Evolutionary conservation across 2,329 filamentous ascomycete species (phyloP), one percentile per base, ranked within the genome.

Genomic region (Mycosphaerella arachidis): DNA sequence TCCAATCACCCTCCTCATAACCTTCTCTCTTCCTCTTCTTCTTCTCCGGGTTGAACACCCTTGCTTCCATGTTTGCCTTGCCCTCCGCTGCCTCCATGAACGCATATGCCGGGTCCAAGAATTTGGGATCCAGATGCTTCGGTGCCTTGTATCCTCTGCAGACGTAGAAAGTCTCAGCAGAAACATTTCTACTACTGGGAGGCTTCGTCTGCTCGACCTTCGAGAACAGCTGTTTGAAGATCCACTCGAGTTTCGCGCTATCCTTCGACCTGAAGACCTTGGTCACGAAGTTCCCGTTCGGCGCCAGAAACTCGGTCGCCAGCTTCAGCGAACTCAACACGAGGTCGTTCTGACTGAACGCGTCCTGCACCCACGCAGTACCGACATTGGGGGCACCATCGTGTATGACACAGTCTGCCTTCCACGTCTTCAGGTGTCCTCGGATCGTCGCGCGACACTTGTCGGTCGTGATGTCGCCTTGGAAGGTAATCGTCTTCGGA

Each of bases 121-220:
- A 95, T 67, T 90, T 90, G 9, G 93, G 92, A 71, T 99, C 94
- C 60, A 99, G 85, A 64, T 86, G 84, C 78, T 97, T 97, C 3
- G 94, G 94, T 0, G 93, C 93, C 78, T 97, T 97, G 81, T 86
- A 99, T 20, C 93, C 94, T 66, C 88, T 86, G 77, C 93, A 97
- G 35, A 99, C 94, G 65, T 97, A 93, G 79, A 99, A 99, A 45
- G 97, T 97, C 80, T 99, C 94, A 66, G 94, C 94, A 7, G 92
- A 97, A 55, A 99, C 93, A 71, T 96, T 97, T 80, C 94, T 84
- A 8, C 91, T 96, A 0, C 92, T 96, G 0, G 94, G 94, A 3
- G 94, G 94, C 76, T 99, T 99, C 5, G 94, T 99, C 53, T 95
- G 93, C 74, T 99, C 93, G 64, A 99, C 94, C 67, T 94, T 95